These are phyloP conservation scores for Vitis riparia DNA, from an alignment of 164 flowering plant species.

Conservation along the genomic window DNA sequence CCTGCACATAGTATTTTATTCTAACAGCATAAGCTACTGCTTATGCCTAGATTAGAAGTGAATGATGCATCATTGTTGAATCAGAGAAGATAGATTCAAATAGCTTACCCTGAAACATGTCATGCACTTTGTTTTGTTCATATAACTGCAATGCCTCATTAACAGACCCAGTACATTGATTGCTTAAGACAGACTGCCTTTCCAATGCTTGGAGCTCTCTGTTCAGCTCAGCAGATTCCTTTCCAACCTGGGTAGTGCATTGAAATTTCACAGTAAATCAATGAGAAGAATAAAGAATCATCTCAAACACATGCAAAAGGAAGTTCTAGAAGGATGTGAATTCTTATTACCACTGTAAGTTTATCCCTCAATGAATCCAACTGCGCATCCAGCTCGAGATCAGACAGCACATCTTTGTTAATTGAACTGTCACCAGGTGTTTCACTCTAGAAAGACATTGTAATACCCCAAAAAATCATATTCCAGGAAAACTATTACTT, in stretches of 20 bases:
- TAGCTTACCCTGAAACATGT: slow-evolving; percentile 58
- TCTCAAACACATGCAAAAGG: neutral
- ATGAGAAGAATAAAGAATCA: neutral
- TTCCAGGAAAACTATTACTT: too few species aligned
- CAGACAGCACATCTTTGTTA: slow-evolving; percentile 32
- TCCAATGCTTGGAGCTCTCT: slow-evolving; percentile 52
- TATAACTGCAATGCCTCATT: slow-evolving; percentile 51
- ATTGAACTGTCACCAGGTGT: slow-evolving; percentile 26
- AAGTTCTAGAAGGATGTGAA: neutral
- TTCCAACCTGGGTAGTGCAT: slow-evolving; percentile 39
- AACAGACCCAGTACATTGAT: slow-evolving; percentile 36
- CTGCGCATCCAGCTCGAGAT: slow-evolving; percentile 53
- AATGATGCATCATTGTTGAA: neutral
- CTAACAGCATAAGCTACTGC: too few species aligned
- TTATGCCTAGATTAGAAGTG: too few species aligned
- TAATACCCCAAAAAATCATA: too few species aligned
- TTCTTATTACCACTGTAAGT: slow-evolving; percentile 47
- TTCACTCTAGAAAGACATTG: slow-evolving; percentile 28
- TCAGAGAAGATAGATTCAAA: neutral
- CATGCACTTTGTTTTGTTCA: slow-evolving; percentile 41
- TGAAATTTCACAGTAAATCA: neutral
- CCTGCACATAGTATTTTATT: too few species aligned
- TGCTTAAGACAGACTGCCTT: slow-evolving; percentile 43
- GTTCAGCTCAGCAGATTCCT: slow-evolving; percentile 55
- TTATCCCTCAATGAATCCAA: slow-evolving; percentile 59